Evolutionary conservation across 129 eudicot genomes (phyloP), one percentile per base, ranked within the genome.

Genomic region (Tagetes patula): DNA sequence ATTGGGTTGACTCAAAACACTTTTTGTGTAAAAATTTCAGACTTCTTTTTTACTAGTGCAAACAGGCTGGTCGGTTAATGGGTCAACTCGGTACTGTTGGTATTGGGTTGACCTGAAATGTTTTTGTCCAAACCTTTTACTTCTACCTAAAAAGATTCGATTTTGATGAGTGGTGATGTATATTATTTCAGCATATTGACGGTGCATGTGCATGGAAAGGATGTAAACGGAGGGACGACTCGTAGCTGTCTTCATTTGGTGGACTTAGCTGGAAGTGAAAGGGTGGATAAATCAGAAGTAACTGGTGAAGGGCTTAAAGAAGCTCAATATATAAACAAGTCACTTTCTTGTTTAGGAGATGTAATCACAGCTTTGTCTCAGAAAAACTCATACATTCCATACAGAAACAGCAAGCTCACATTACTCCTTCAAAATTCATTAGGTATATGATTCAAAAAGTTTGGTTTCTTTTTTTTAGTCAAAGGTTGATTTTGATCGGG

Each of bases 201-300:
- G 1, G 83, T 87, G 20, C 98, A 87, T 54, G 90, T 93, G 12
- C 82, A 77, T 2, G 95, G 96, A 33, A 86, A 84, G 81, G 96
- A 93, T 82, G 79, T 77, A 41, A 84, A 92, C 2, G 98, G 98
- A 45, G 88, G 83, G 50, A 64, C 61, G 38, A 73, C 80, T 38
- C 84, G 77, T 4, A 86, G 98, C 84, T 84, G 96, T 82, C 96
- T 92, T 55, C 96, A 92, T 84, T 81, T 92, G 86, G 96, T 92
- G 41, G 98, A 92, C 65, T 81, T 92, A 40, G 98, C 96, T 1
- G 96, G 96, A 52, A 92, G 92, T 49, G 96, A 87, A 70, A 69
- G 89, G 42, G 84, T 91, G 56, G 96, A 82, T 62, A 85, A 85
- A 76, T 88, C 96, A 8, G 97, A 89, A 76, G 91, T 86, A 6